Evolutionary conservation across 805 yeast species (phyloP).

Genomic region (Myxozyma monticola): DNA sequence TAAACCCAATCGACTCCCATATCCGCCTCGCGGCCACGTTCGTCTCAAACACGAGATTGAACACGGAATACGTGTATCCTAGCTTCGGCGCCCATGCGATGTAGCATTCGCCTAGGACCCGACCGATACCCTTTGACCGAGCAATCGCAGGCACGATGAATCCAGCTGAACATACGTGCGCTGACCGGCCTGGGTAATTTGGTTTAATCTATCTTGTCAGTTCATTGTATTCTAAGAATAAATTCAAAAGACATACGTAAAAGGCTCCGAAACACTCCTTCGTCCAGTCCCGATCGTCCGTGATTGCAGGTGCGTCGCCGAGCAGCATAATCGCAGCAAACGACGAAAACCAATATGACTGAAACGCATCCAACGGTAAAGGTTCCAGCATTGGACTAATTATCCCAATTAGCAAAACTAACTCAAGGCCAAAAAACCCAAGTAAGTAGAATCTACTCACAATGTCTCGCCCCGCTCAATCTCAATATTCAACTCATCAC

Average conservation of each 20-base stretch:
- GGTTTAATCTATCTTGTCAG: conserved; percentile 67
- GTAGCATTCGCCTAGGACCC: conserved; percentile 77
- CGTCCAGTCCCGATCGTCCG: conserved; percentile 75
- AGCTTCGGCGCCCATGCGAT: conserved; percentile 87
- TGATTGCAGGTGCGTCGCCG: conserved; percentile 64
- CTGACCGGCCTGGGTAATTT: conserved; percentile 87
- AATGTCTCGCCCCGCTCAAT: conserved; percentile 83
- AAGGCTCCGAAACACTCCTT: conserved; percentile 89
- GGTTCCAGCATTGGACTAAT: conserved; percentile 72
- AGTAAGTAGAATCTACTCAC: conserved; percentile 12
- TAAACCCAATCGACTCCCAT: conserved; percentile 74
- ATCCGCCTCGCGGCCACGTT: conserved; percentile 80
- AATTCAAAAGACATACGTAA: conserved; percentile 39
- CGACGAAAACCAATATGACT: conserved; percentile 82
- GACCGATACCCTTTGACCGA: conserved; percentile 88
- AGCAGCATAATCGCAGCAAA: conserved; percentile 75
- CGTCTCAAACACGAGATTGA: conserved; percentile 85
- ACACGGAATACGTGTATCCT: conserved; percentile 81
- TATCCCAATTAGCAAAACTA: neutral
- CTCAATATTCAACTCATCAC: conserved; percentile 93
- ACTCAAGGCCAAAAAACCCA: no score
- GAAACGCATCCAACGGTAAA: conserved; percentile 71
- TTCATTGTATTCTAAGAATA: no score
- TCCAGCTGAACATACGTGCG: conserved; percentile 89
- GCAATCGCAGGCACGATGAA: conserved; percentile 91